Evolutionary conservation across 1,284 basidiomycete species (phyloP), one percentile per base, ranked within the genome.

Genomic region (Leccinum variabile): DNA sequence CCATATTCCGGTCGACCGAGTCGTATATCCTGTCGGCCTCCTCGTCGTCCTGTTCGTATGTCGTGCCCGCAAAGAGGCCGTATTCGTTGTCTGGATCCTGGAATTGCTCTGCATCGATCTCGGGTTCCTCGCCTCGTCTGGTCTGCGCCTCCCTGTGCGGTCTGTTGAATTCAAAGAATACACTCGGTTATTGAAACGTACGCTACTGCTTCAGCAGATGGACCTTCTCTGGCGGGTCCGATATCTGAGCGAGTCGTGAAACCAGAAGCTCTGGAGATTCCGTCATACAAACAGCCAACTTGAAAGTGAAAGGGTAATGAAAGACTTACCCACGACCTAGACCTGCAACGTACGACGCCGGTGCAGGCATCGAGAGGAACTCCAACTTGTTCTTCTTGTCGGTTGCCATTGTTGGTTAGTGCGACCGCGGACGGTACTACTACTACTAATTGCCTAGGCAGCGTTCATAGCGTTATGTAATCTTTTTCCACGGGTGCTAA

Each of bases 231-330:
- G 4, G 97, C 97, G 55, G 97, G 97, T 75, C 97, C 97, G 67
- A 99, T 99, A 87, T 99, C 97, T 55, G 95, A 97, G 59, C 97
- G 91, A 8, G 96, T 99, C 0, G 97, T 99, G 79, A 99, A 99
- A 63, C 97, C 97, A 58, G 95, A 97, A 57, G 97, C 96, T 77
- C 92, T 94, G 64, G 13, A 57, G 57, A 61, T 49, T 35, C 25
- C 14, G 61, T 61, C 58, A 68, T 13, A 30, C 64, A 49, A 28
- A 8, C n/a, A 11, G 25, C 5, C 50, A 14, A 50, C 13, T 37
- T 25, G 22, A 32, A 53, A n/a, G 7, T 5, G 14, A 37, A 30
- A 62, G 2, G 28, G 6, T 30, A 44, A 61, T 7, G 13, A 46
- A 3, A 3, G 8, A 75, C 88, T 67, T 66, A 93, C 92, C 94